A percentile compares a stretch with the other conserved stretches of the same genome.
phyloP scores from a whole-genome alignment of 1,284 basidiomycete genomes.

The Vanrija sp. region DNA sequence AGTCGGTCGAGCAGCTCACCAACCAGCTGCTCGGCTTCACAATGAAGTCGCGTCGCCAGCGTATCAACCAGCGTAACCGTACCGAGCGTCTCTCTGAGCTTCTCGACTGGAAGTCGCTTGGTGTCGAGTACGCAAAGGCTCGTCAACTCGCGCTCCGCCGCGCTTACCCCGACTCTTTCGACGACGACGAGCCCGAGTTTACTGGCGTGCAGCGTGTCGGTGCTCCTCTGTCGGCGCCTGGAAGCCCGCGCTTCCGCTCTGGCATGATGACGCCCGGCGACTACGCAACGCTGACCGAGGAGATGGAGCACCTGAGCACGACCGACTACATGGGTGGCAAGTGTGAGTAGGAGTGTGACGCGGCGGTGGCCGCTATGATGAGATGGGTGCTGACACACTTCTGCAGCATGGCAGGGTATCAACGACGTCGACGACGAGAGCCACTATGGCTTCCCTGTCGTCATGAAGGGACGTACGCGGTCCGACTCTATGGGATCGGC shows the following conservation, averaged over 20 bases:
- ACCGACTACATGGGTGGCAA: slow-evolving; percentile 81
- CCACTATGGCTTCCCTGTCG: slow-evolving; percentile 85
- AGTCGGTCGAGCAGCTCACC: slow-evolving; percentile 69
- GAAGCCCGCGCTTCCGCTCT: slow-evolving; percentile 77
- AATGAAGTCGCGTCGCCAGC: slow-evolving; percentile 86
- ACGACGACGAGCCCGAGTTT: slow-evolving; percentile 62
- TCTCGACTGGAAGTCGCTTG: slow-evolving; percentile 97
- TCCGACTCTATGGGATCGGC: slow-evolving; percentile 64
- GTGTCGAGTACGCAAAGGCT: slow-evolving; percentile 94
- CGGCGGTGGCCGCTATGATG: too few relatives aligned
- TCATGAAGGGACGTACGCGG: slow-evolving; percentile 80
- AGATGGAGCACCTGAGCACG: slow-evolving; percentile 83
- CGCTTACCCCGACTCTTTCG: slow-evolving; percentile 93
- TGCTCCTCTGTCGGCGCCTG: slow-evolving; percentile 73
- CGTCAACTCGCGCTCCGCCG: slow-evolving; percentile 85
- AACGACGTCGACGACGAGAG: slow-evolving; percentile 72
- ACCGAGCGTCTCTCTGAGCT: slow-evolving; percentile 89
- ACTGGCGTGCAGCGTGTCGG: slow-evolving; percentile 62
- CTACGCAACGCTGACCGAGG: slow-evolving; percentile 87
- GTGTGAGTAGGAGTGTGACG: slow-evolving; percentile 54
- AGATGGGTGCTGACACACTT: slow-evolving; percentile 4
- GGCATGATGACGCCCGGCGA: slow-evolving; percentile 74
- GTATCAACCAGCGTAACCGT: slow-evolving; percentile 97
- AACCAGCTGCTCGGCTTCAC: slow-evolving; percentile 74
- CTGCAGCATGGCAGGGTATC: slow-evolving; percentile 46